These are phyloP conservation scores for Leishmania martiniquensis DNA, from an alignment of 208 protist genomes.

Conservation along the genomic window DNA sequence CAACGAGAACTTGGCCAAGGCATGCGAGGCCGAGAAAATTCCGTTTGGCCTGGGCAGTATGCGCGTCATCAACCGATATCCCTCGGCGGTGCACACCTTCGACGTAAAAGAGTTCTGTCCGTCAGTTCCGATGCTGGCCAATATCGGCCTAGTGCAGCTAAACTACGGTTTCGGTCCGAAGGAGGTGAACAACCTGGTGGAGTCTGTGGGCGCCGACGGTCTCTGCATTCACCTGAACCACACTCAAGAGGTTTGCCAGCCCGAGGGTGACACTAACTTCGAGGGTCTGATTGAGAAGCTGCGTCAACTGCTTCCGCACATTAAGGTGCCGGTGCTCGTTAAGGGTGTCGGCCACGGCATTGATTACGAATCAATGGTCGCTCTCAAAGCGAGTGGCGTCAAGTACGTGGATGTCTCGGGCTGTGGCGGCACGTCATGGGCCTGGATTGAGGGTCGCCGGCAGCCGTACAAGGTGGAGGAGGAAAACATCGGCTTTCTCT, in stretches of 20 bases:
- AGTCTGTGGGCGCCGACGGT: constrained; percentile 83
- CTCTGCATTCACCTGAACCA: constrained; percentile 94
- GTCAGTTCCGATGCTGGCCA: constrained; percentile 91
- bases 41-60: constrained; percentile 92
- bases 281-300: constrained; percentile 80
- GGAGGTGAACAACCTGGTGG: constrained; percentile 85
- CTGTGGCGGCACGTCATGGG: constrained; percentile 91
- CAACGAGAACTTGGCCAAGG: constrained; percentile 91
- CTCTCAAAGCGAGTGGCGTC: constrained; percentile 76
- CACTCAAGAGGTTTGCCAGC: constrained; percentile 90
- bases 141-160: constrained; percentile 92
- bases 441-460: constrained; percentile 91
- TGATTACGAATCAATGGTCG: constrained; percentile 66
- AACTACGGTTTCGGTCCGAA: constrained; percentile 92
- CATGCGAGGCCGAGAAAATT: constrained; percentile 86
- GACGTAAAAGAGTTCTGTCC: constrained; percentile 89
- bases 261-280: constrained; percentile 94
- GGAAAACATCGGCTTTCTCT: constrained; percentile 88
- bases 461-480: constrained; percentile 55
- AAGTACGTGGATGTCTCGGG: constrained; percentile 90
- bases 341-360: constrained; percentile 93
- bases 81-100: constrained; percentile 82
- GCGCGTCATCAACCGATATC: constrained; percentile 91
- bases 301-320: constrained; percentile 64
- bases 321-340: constrained; percentile 89